Evolutionary conservation across 2,329 filamentous ascomycete genomes (phyloP), one percentile per base, ranked within the genome.

Genomic region (Pseudophaeomoniella oleicola): DNA sequence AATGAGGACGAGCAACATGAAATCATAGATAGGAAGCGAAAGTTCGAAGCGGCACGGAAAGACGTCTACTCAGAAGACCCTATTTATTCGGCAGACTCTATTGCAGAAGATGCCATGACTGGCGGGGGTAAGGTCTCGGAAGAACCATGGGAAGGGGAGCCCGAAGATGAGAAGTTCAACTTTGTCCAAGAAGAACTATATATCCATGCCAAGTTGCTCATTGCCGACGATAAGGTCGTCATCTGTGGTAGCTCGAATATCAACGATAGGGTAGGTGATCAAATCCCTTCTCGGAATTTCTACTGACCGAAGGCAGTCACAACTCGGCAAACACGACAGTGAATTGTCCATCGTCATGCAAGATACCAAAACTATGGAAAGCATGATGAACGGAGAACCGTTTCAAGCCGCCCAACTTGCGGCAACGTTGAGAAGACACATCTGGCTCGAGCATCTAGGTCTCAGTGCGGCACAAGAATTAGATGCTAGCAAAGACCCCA

Each of bases 111-210:
- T 46, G 85, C 86, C 22, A 90, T 96, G 84, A 69, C 81, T 15
- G 72, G 71, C 45, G 62, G 76, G 54, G 55, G 72, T 54, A 63
- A 69, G 67, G 57, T 74, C 50, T 68, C 67, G 2, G 76, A 83
- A 5, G 83, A 92, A 54, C 50, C 62, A 1, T 94, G 85, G 82
- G 79, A 86, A 10, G 80, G 81, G 9, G 61, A 80, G 3, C 62
- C 75, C 0, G 72, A 87, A 46, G 72, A 73, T 1, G 88, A 96
- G 55, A 79, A 85, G 38, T 71, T 80, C 37, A 84, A 90, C 52
- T 92, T 90, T 66, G 79, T 96, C 40, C 88, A 94, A 53, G 90
- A 98, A 55, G 88, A 98, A 57, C 71, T 96, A 2, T 98, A 98
- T 55, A 79, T 96, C 34, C 90, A 98, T 56, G 81, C 77, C 17